phyloP scores from a whole-genome alignment of 2,329 filamentous ascomycete species.

The Penicillium palitans region DNA sequence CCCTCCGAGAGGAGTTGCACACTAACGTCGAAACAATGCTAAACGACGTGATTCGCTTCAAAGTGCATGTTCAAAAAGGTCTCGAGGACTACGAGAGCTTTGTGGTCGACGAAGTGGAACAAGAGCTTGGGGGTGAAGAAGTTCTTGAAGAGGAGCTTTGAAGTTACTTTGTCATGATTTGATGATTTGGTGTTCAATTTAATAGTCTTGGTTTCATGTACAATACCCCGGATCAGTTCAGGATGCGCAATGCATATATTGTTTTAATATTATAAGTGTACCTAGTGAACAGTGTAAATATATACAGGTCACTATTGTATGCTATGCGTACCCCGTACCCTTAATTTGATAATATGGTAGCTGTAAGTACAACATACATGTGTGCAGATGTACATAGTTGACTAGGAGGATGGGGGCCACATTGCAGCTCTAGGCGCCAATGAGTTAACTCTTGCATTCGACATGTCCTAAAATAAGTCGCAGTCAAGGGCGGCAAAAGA shows the following conservation, averaged over 20 bases:
- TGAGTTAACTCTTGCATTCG: no score
- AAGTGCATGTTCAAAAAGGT: conserved; percentile 90
- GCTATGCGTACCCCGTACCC: no score
- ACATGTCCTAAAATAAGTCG: no score
- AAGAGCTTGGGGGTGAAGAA: conserved; percentile 70
- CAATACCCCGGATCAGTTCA: conserved; percentile 12
- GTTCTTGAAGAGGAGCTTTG: conserved; percentile 34
- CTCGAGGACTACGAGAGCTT: conserved; percentile 94
- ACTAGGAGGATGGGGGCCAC: no score
- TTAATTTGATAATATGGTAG: no score
- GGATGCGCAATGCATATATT: conserved; percentile 11
- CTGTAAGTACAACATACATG: no score
- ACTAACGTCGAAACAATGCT: conserved; percentile 94
- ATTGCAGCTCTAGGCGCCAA: no score
- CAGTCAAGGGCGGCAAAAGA: no score
- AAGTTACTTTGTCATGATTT: conserved; percentile 18
- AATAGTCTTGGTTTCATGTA: conserved; percentile 10
- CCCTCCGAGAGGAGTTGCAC: conserved; percentile 93
- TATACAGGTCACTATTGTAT: no score
- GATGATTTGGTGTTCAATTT: conserved; percentile 11
- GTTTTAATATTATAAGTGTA: not conserved
- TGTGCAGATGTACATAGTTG: no score
- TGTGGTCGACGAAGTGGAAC: conserved; percentile 89
- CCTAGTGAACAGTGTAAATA: no score
- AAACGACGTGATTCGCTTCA: conserved; percentile 97